Evolutionary conservation across 164 flowering plant genomes (phyloP).

Genomic region (Piper longum): DNA sequence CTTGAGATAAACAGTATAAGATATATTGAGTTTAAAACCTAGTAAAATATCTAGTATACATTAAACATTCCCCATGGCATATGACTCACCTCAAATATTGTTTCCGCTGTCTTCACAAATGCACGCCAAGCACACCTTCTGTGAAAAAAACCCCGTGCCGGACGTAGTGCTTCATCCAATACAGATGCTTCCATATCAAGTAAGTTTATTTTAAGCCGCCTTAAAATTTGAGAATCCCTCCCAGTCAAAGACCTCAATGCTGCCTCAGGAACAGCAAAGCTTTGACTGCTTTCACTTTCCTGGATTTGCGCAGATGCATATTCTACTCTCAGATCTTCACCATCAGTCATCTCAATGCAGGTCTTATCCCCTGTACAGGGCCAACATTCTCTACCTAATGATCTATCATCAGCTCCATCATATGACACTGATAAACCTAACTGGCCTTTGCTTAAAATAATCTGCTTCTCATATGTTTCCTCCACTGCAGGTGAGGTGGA

Average conservation of each 20-base stretch:
- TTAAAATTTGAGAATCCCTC: constrained; percentile 39
- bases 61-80: not conserved
- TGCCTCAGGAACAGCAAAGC: constrained; percentile 41
- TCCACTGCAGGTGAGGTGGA: constrained; percentile 2
- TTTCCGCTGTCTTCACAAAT: constrained; percentile 63
- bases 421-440: not conserved
- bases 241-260: constrained; percentile 63
- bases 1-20: not conserved
- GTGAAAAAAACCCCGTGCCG: constrained; percentile 34
- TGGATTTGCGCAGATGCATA: constrained; percentile 7
- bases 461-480: not conserved
- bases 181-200: constrained; percentile 95
- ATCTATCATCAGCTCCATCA: not conserved
- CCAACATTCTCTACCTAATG: constrained; percentile 4
- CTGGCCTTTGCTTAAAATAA: constrained; percentile 6
- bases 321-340: constrained; percentile 9
- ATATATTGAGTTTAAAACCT: not conserved
- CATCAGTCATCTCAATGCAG: constrained; percentile 8
- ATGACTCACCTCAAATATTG: constrained; percentile 71
- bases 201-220: constrained; percentile 62
- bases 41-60: not conserved
- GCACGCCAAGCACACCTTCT: constrained; percentile 78
- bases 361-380: constrained; percentile 9
- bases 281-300: constrained; percentile 18
- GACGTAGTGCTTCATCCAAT: constrained; percentile 55